Evolutionary conservation across 768 basidiomycete genomes (phyloP), one percentile per base, ranked within the genome.

Genomic region (Infundibulicybe gibba): DNA sequence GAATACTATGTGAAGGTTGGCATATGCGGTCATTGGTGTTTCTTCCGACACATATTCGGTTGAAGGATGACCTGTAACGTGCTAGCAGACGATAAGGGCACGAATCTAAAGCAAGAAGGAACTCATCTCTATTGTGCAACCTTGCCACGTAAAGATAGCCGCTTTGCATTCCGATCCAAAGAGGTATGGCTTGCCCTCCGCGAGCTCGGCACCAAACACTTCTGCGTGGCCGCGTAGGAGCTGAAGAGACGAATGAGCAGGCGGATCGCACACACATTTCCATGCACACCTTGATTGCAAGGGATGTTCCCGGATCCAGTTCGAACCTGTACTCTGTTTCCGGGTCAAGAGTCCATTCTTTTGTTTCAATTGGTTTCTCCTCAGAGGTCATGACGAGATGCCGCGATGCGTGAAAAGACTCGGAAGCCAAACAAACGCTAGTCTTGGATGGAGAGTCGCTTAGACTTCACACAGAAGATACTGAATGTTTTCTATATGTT

Each of bases 21-120:
- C 86, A 60, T 94, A 94, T 1, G 85, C 70, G 5, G 77, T 62
- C 85, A 94, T 90, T 2, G 91, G 86, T 0, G 94, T 94, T 67
- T 94, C 93, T 45, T 94, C 88, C 0, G 93, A 92, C 55, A 91
- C 74, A 69, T 97, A 97, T 62, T 94, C 92, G 1, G 91, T 93
- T 2, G 92, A 90, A 6, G 90, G 82, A 33, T 75, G 77, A 52
- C 93, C 93, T 71, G 81, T 83, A 63, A 94, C 84, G 92, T 95
- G 68, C 59, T 60, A 57, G 50, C 31, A 57, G 47, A 41, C 32
- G 48, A 52, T 67, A 62, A 65, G 59, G 54, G 57, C 41, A 25
- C 43, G 41, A 32, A 14, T 31, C 32, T 44, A 33, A 45, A 49
- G 50, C 33, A 34, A 54, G 32, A 44, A 40, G 32, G 43, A 44